A percentile compares a stretch with the other conserved stretches of the same genome.
Evolutionary conservation across 2,329 filamentous ascomycete genomes (phyloP).

Genomic region (Xylariaceae sp.): DNA sequence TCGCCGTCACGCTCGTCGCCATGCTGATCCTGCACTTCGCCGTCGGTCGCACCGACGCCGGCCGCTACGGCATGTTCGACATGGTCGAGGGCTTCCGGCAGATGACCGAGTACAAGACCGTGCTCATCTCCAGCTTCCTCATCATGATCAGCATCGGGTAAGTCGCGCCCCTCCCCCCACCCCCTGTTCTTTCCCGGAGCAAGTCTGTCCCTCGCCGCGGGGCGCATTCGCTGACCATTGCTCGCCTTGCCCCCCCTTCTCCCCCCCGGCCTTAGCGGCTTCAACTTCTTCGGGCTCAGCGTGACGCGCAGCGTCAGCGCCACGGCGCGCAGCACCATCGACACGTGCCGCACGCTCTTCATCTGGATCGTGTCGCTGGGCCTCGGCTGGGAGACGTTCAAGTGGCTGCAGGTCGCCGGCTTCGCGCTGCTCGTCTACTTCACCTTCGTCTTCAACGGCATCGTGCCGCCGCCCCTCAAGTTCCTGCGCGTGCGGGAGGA

Average conservation of each 20-base stretch:
- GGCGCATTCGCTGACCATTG: too few species aligned
- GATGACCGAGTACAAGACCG: slow-evolving; percentile 61
- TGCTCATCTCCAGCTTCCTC: slow-evolving; percentile 70
- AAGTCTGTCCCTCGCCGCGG: too few species aligned
- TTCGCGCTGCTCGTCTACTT: slow-evolving; percentile 91
- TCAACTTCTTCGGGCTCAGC: slow-evolving; percentile 97
- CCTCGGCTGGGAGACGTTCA: slow-evolving; percentile 94
- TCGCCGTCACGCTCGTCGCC: slow-evolving; percentile 65
- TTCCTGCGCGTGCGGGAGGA: slow-evolving; percentile 50
- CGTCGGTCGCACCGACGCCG: slow-evolving; percentile 67
- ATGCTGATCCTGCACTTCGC: slow-evolving; percentile 75
- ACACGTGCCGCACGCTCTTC: slow-evolving; percentile 94
- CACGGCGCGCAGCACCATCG: slow-evolving; percentile 90
- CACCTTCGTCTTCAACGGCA: slow-evolving; percentile 92
- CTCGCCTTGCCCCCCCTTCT: too few species aligned
- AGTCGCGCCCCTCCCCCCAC: slow-evolving; percentile 22
- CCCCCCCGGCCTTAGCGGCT: too few species aligned
- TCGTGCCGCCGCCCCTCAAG: slow-evolving; percentile 75
- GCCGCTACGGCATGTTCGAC: slow-evolving; percentile 81
- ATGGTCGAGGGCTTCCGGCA: slow-evolving; percentile 77
- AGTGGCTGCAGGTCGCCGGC: slow-evolving; percentile 87
- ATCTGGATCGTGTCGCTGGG: slow-evolving; percentile 95
- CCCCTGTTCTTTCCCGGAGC: neutral
- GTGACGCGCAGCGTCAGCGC: slow-evolving; percentile 86
- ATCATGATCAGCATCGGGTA: slow-evolving; percentile 99